A percentile compares a stretch with the other conserved stretches of the same genome.
Evolutionary conservation across 345 rosid species (phyloP).

Genomic region (Melaleuca alternifolia): DNA sequence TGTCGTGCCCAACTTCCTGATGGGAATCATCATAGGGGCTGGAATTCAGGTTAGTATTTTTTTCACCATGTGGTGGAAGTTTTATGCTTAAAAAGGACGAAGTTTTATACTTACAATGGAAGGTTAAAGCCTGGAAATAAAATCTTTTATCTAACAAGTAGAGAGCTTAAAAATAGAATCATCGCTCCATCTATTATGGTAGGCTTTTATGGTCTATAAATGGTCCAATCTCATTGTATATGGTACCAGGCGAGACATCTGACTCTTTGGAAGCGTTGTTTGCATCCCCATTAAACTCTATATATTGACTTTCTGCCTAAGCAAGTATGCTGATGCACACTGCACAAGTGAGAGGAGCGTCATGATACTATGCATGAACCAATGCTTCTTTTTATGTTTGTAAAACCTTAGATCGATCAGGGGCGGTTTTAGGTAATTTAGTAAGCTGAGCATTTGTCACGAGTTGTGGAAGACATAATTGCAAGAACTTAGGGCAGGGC

Average conservation of each 20-base stretch:
- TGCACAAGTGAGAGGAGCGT: not conserved
- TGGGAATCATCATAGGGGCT: slow-evolving; percentile 97
- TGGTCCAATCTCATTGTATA: not conserved
- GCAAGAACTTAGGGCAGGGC: not conserved
- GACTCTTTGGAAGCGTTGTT: not conserved
- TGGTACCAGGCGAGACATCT: not conserved
- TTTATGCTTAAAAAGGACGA: not conserved
- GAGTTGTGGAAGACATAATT: not conserved
- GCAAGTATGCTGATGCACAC: not conserved
- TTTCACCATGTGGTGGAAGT: not conserved
- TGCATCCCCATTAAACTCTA: not conserved
- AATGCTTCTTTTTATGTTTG: not conserved
- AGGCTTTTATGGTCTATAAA: not conserved
- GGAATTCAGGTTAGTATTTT: slow-evolving; percentile 57
- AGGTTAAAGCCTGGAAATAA: not conserved
- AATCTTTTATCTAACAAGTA: not conserved
- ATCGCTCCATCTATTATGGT: not conserved
- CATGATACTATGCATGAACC: not conserved
- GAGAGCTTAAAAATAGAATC: not conserved
- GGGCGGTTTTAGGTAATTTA: not conserved
- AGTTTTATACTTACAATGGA: not conserved
- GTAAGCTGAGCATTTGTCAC: not conserved
- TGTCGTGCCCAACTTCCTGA: slow-evolving; percentile 87
- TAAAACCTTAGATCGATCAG: not conserved
- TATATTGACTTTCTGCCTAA: not conserved